Evolutionary conservation across 2,329 filamentous ascomycete species (phyloP).

Genomic region (Lomentospora prolificans): DNA sequence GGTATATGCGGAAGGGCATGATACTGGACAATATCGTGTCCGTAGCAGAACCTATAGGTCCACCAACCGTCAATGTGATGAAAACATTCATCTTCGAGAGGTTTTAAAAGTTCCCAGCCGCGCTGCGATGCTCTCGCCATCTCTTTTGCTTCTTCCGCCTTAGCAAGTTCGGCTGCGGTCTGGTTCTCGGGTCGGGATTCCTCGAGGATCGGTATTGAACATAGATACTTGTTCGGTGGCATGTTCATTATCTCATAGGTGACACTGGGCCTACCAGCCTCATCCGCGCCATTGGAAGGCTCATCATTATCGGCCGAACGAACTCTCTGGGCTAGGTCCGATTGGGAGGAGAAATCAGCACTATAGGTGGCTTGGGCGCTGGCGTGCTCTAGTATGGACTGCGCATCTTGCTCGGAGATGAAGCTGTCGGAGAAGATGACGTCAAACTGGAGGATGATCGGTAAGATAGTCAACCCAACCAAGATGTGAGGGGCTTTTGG

Average conservation of each 20-base stretch:
- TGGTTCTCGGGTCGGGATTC: conserved; percentile 47
- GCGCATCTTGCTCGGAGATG: conserved; percentile 61
- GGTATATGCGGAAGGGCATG: conserved; percentile 64
- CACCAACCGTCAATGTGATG: conserved; percentile 84
- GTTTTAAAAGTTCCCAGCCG: conserved; percentile 70
- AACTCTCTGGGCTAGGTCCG: conserved; percentile 3
- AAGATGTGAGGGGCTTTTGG: background rate
- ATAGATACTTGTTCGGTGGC: conserved; percentile 65
- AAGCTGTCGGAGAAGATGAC: conserved; percentile 65
- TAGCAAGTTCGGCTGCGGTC: conserved; percentile 55
- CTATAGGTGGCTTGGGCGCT: conserved; percentile 15
- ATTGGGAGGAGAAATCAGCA: conserved; percentile 12
- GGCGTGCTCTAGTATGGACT: conserved; percentile 29
- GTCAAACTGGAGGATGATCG: too few relatives aligned
- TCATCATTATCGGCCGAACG: background rate
- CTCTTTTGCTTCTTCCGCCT: conserved; percentile 71
- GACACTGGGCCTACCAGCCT: conserved; percentile 21
- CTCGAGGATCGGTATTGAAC: conserved; percentile 65
- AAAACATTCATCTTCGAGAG: conserved; percentile 70
- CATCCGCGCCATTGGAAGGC: background rate
- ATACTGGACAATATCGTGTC: conserved; percentile 78
- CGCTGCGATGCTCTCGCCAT: conserved; percentile 64
- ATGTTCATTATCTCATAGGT: conserved; percentile 69
- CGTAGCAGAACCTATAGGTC: conserved; percentile 93
- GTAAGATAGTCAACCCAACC: too few relatives aligned